Base-by-base conservation (phyloP, 257 asterid genomes). In the Solanum dulcamara region DNA sequence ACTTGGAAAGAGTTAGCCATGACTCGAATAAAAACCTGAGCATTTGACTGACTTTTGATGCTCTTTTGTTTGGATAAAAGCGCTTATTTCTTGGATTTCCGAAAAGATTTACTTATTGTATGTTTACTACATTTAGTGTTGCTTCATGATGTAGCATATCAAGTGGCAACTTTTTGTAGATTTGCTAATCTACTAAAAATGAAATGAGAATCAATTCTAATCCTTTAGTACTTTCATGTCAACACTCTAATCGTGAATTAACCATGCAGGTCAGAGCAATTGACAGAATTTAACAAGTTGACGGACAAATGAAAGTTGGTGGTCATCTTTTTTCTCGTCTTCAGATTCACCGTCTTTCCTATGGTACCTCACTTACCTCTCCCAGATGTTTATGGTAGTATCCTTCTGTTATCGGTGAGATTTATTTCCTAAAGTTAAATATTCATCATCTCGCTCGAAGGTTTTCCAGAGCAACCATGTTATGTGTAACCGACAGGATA, bases 231-330 rank as follows among this genome's bases (percentile, higher is more conserved):
- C 64, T 46, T 53, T 17, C 57, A 57, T 55, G 67, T 26, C 66
- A 2, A 7, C 60, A 8, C 33, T 59, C 57, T 81, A 18, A 48
- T 81, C 75, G 74, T 66, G 33, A 86, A 44, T 85, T 85, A 74
- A 84, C 82, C 33, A 28, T 90, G 91, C 93, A 93, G 94, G 94
- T 91, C 95, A 33, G 92, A 90, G 87, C 91, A 90, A 60, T 80
- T 89, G 38, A 87, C 89, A 88, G 91, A 90, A 81, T 85, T n/a
- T 83, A 86, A 88, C 72, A 85, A 91, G 85, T 85, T 86, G 40
- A 86, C 82, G 59, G 91, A 88, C 77, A 92, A 84, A 30, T 90
- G 85, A 91, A 89, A 89, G 86, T 71, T 60, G 85, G 85, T 86
- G 81, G 57, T 5, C 67, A 37, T 42, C 80, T 71, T 72, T 85